These are phyloP conservation scores for Globisporangium parvum DNA, from an alignment of 352 stramenopile genomes.

Conservation along the genomic window DNA sequence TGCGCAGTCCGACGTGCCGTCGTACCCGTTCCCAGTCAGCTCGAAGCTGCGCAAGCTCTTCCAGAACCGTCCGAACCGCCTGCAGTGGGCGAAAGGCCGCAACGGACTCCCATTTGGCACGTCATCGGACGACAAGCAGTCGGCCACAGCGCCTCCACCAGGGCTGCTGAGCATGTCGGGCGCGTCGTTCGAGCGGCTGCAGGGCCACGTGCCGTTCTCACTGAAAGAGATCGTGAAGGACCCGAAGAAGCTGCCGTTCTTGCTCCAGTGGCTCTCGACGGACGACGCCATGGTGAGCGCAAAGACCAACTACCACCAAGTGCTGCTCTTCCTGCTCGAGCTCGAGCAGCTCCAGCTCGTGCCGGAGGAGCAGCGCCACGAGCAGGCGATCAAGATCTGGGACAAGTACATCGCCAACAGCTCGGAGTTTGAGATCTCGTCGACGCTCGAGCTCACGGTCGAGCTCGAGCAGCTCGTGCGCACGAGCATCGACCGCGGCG, in stretches of 20 bases:
- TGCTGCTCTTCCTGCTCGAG: constrained; percentile 79
- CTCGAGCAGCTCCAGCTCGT: constrained; percentile 77
- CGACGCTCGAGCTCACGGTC: constrained; percentile 69
- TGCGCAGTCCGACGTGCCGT: constrained; percentile 13
- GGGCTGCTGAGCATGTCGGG: constrained; percentile 35
- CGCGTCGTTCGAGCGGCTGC: constrained; percentile 63
- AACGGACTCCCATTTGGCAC: constrained; percentile 1
- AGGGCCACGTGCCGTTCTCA: constrained; percentile 75
- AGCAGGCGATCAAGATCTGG: constrained; percentile 81
- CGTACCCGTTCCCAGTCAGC: constrained; percentile 63
- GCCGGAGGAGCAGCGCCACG: constrained; percentile 48
- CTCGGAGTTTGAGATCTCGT: constrained; percentile 81
- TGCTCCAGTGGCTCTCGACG: constrained; percentile 68
- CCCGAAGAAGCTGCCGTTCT: constrained; percentile 78
- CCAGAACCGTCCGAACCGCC: constrained; percentile 33
- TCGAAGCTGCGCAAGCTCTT: constrained; percentile 74
- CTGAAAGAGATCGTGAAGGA: constrained; percentile 85
- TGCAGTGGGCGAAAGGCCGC: constrained; percentile 45
- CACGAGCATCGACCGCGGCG: constrained; percentile 44
- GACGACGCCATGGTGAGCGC: constrained; percentile 29
- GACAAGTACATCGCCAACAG: constrained; percentile 78
- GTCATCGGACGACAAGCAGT: constrained; percentile 4
- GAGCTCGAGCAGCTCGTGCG: constrained; percentile 74
- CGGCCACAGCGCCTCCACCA: neutral
- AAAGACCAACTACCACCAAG: constrained; percentile 69